A percentile compares a stretch with the other conserved stretches of the same genome.
phyloP scores from a whole-genome alignment of 108 stramenopile species.

The Pseudonitzschia delicatissima region DNA sequence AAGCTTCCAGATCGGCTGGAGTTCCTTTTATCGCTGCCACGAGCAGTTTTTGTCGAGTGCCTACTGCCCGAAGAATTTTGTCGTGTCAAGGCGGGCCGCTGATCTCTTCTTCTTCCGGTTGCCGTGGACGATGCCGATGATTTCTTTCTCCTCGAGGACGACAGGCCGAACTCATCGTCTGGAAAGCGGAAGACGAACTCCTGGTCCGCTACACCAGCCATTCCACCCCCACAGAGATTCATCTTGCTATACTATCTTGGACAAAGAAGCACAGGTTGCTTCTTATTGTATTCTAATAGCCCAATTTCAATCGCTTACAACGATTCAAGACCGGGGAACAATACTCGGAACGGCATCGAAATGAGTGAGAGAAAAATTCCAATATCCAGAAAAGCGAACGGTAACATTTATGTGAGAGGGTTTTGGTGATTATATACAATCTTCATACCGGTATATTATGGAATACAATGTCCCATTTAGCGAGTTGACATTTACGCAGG shows the following conservation, averaged over 20 bases:
- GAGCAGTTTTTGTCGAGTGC: not conserved
- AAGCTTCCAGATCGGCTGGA: not conserved
- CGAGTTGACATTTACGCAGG: too few relatives aligned
- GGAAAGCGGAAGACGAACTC: constrained; percentile 24
- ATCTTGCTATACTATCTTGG: constrained; percentile 18
- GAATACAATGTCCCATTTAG: too few relatives aligned
- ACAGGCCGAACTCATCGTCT: constrained; percentile 20
- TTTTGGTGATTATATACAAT: too few relatives aligned
- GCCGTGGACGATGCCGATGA: constrained; percentile 17
- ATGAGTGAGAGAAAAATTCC: too few relatives aligned
- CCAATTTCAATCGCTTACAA: not conserved
- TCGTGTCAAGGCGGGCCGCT: not conserved
- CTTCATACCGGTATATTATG: too few relatives aligned
- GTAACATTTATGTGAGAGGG: too few relatives aligned
- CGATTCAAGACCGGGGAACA: not conserved
- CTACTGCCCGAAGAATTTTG: not conserved
- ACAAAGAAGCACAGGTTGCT: too few relatives aligned
- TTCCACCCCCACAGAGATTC: constrained; percentile 37
- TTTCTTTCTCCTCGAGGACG: constrained; percentile 17
- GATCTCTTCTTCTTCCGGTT: not conserved
- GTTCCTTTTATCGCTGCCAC: not conserved
- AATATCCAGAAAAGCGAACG: too few relatives aligned
- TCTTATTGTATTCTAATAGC: too few relatives aligned
- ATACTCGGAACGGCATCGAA: too few relatives aligned
- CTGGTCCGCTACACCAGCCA: constrained; percentile 12